Evolutionary conservation across 2,329 filamentous ascomycete genomes (phyloP).

Genomic region (Aspergillus latus): DNA sequence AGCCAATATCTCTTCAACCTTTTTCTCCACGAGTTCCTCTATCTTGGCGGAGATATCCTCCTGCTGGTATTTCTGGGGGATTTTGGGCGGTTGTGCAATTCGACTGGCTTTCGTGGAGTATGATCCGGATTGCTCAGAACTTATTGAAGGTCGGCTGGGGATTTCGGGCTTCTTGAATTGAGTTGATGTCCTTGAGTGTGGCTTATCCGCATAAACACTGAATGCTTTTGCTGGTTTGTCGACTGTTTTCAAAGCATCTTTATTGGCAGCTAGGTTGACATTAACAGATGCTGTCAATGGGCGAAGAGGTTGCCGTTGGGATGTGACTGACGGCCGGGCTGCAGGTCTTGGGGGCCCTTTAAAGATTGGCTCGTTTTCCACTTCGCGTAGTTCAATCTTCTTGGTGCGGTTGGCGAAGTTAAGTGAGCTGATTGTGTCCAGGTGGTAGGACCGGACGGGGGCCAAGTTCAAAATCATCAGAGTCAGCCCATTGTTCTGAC

Average conservation of each 20-base stretch:
- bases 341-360: constrained; percentile 67
- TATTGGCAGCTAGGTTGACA: constrained; percentile 60
- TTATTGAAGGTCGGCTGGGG: constrained; percentile 47
- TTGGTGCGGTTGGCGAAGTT: constrained; percentile 96
- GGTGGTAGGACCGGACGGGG: constrained; percentile 85
- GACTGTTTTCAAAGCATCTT: constrained; percentile 52
- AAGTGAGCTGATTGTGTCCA: constrained; percentile 88
- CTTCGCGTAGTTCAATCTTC: constrained; percentile 91
- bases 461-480: constrained; percentile 96
- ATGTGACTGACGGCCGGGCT: constrained; percentile 39
- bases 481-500: constrained; percentile 92
- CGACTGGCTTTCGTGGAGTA: constrained; percentile 54
- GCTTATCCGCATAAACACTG: constrained; percentile 77
- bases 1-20: constrained; percentile 84
- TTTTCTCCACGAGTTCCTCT: constrained; percentile 87
- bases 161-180: constrained; percentile 42
- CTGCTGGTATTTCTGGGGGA: constrained; percentile 43
- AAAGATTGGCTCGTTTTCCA: constrained; percentile 92
- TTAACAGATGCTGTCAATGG: constrained; percentile 76
- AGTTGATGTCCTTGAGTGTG: constrained; percentile 44
- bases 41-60: constrained; percentile 70
- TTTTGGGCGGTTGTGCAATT: constrained; percentile 23
- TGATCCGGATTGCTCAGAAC: constrained; percentile 33
- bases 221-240: constrained; percentile 81
- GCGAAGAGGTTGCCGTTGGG: constrained; percentile 72